Percentiles rank a stretch among this genome's conserved stretches.
phyloP scores from a whole-genome alignment of 2,329 filamentous ascomycete species.

The Aspergillus sp. region DNA sequence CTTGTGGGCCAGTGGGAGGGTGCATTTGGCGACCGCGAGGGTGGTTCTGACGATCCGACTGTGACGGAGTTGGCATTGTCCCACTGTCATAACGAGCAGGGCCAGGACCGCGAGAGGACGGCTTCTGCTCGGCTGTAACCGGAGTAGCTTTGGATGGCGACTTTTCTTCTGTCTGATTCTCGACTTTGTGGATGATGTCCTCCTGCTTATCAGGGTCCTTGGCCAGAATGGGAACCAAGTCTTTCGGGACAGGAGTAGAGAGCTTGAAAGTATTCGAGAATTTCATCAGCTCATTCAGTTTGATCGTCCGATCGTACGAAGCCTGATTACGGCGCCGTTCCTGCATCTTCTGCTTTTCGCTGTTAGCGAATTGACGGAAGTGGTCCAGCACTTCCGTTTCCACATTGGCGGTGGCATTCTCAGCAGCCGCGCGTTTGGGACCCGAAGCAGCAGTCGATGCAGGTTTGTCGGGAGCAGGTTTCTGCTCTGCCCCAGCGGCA shows the following conservation, averaged over 20 bases:
- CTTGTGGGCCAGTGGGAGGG: conserved; percentile 39
- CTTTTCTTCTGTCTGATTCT: conserved; percentile 59
- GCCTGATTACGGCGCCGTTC: conserved; percentile 48
- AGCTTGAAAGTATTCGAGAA: conserved; percentile 93
- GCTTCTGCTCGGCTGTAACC: conserved; percentile 44
- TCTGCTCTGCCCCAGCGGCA: conserved; percentile 16
- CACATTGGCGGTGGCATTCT: conserved; percentile 51
- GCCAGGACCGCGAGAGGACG: conserved; percentile 34
- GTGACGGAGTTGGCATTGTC: conserved; percentile 24
- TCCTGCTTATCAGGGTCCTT: conserved; percentile 94
- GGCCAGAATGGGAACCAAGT: conserved; percentile 87
- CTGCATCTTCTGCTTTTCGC: conserved; percentile 51
- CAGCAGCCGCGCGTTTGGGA: conserved; percentile 31
- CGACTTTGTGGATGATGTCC: conserved; percentile 81
- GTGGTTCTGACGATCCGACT: conserved; percentile 40
- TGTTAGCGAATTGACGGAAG: conserved; percentile 56
- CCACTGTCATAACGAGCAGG: conserved; percentile 40
- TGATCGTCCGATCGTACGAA: conserved; percentile 74
- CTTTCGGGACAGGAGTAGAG: conserved; percentile 79
- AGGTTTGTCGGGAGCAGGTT: conserved; percentile 15
- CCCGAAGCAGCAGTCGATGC: conserved; percentile 17
- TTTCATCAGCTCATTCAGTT: conserved; percentile 87
- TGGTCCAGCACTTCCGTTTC: conserved; percentile 53
- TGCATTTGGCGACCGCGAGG: conserved; percentile 39
- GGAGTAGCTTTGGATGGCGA: conserved; percentile 36